Base-by-base conservation (phyloP, 2,329 filamentous ascomycete species). In the Massarina eburnea region DNA sequence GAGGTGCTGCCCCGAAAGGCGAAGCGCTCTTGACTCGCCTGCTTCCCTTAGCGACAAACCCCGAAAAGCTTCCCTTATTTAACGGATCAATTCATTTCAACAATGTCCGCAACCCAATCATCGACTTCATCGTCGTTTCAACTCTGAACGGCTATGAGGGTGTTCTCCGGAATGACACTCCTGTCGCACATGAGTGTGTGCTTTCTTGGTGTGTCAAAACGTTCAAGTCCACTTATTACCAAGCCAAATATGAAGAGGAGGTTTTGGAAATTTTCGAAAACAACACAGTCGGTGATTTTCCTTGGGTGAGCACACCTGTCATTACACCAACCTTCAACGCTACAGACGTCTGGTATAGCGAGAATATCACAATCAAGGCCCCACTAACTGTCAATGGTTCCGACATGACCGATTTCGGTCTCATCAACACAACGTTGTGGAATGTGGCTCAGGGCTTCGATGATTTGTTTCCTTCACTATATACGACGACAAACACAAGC, bases 141-240 rank as follows among this genome's bases (percentile, higher is more conserved):
- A 40, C 53, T 1, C 2, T 20, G 0, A 26, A 54, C 26, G 50
- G 45, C 0, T 2, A 32, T 1, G 39, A 47, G 7, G 39, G 41
- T 14, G 49, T 60, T 1, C 49, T 47, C 12, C 38, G 32, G 0
- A 41, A 47, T 2, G 39, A 46, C 17, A 37, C 36, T 1, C 59
- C 61, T 0, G 2, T 51, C 1, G 48, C 49, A 0, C 52, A 57
- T 0, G 61, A 66, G 36, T 64, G 62, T 19, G 20, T 61, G 0
- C 17, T 36, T 3, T 43, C 20, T 43, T 69, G 55, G 60, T 69
- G 64, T 36, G 54, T 66, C 0, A 48, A 67, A 18, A 62, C 53
- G 0, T 57, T 69, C 0, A 20, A 51, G 5, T 66, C 62, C 0
- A 49, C 60, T 0, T 67, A 64, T n/a, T 20, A 22, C 1, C 36